Evolutionary conservation across 2,329 filamentous ascomycete species (phyloP).

Genomic region (Claviceps sp.): DNA sequence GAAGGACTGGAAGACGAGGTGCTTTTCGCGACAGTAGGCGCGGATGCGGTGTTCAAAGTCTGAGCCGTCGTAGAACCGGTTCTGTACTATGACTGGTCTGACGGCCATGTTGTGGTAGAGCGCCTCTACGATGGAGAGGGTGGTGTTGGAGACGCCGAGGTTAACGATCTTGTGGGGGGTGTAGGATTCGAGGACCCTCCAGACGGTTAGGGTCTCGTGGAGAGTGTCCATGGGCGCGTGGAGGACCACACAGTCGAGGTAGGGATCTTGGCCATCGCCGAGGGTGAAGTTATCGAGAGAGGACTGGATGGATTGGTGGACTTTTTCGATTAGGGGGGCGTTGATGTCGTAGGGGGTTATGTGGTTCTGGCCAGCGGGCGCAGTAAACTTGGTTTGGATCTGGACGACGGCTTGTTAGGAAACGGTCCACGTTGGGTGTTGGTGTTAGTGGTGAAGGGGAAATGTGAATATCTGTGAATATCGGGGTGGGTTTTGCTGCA

Average conservation of each 20-base stretch:
- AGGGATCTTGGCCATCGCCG: constrained; percentile 21
- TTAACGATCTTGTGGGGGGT: constrained; percentile 50
- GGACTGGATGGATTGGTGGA: constrained; percentile 51
- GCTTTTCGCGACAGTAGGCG: constrained; percentile 27
- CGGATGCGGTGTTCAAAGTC: constrained; percentile 48
- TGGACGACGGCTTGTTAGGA: constrained; percentile 15
- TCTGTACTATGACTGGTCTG: constrained; percentile 53
- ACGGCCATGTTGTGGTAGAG: constrained; percentile 31
- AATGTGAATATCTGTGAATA: neutral
- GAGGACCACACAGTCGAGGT: constrained; percentile 65
- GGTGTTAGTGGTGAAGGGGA: neutral
- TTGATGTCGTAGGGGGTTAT: constrained; percentile 47
- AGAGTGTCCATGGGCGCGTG: constrained; percentile 39
- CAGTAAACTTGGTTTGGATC: constrained; percentile 77
- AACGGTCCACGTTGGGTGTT: neutral
- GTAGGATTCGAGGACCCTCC: constrained; percentile 51
- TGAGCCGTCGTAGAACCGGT: constrained; percentile 52
- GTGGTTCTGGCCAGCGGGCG: constrained; percentile 46
- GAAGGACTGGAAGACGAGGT: constrained; percentile 38
- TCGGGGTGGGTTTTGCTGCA: neutral
- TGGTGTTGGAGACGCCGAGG: constrained; percentile 66
- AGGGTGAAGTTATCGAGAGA: constrained; percentile 52
- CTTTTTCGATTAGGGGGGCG: constrained; percentile 47
- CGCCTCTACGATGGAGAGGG: constrained; percentile 38
- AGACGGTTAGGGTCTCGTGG: constrained; percentile 45